phyloP scores from a whole-genome alignment of 495 filamentous ascomycete species.

The Chaetomium tenue region DNA sequence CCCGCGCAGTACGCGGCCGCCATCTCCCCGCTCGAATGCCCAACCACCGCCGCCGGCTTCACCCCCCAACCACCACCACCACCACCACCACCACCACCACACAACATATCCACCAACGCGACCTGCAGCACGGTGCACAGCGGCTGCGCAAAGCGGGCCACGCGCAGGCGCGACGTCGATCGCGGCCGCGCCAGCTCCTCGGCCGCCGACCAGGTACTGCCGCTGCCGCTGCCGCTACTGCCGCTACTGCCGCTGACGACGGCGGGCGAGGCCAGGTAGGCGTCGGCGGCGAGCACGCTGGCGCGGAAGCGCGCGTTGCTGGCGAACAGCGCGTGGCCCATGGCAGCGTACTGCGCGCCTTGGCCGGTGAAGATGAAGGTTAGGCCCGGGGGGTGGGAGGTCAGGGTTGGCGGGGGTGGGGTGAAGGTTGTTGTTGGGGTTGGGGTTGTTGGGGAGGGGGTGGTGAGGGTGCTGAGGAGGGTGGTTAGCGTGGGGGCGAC shows the following conservation, averaged over 20 bases:
- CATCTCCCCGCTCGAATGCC: constrained; percentile 64
- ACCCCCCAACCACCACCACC: neutral
- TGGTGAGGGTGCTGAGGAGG: neutral
- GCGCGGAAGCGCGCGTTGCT: neutral
- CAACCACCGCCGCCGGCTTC: constrained; percentile 48
- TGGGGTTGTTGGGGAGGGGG: neutral
- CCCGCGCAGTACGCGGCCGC: constrained; percentile 48
- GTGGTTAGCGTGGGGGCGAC: neutral
- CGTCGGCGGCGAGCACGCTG: neutral
- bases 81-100: neutral
- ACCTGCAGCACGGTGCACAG: neutral
- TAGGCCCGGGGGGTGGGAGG: neutral
- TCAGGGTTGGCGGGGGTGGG: neutral
- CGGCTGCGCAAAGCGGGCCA: constrained; percentile 36
- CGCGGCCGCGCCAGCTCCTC: neutral
- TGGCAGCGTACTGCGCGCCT: constrained; percentile 43
- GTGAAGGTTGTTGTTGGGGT: neutral
- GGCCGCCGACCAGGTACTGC: neutral
- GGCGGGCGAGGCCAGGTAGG: neutral
- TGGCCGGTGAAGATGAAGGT: constrained; percentile 18
- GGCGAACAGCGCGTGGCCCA: constrained; percentile 39
- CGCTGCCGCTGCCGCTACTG: too few relatives aligned
- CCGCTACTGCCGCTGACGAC: too few relatives aligned
- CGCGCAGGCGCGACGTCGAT: neutral
- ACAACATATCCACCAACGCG: neutral